Evolutionary conservation across 2,329 filamentous ascomycete genomes (phyloP).

Genomic region (Didymella keratinophila): DNA sequence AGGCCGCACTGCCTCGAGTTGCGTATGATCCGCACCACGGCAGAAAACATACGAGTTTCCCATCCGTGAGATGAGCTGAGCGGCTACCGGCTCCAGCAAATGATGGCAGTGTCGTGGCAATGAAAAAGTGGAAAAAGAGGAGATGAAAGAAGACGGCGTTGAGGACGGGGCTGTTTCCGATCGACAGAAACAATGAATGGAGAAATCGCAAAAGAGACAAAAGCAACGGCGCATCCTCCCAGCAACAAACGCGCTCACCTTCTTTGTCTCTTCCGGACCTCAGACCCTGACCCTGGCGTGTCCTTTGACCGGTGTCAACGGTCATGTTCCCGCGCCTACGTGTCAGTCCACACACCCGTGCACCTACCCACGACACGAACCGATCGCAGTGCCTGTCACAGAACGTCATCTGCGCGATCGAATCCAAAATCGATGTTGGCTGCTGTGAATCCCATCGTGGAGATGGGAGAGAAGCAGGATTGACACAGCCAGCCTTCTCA

Average conservation of each 20-base stretch:
- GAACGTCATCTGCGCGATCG: background rate
- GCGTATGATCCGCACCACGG: background rate
- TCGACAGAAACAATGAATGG: background rate
- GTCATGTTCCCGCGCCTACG: background rate
- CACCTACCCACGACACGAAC: background rate
- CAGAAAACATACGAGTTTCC: background rate
- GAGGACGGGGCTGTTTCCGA: background rate
- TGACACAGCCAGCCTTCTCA: slow-evolving; percentile 7
- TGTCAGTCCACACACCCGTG: slow-evolving; percentile 1
- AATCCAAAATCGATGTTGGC: background rate
- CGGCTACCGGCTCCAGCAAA: background rate
- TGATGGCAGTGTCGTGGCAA: background rate
- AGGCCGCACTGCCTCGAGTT: background rate
- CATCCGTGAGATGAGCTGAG: background rate
- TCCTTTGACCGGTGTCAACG: slow-evolving; percentile 8
- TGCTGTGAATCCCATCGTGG: background rate
- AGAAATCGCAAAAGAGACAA: background rate
- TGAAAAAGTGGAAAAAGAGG: slow-evolving; percentile 9
- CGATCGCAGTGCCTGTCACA: background rate
- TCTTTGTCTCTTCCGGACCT: background rate
- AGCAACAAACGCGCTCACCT: background rate
- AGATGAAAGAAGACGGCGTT: background rate
- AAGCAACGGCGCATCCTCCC: background rate
- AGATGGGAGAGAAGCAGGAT: background rate
- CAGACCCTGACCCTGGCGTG: slow-evolving; percentile 3